Conservation (phyloP, 345 rosid species). For the Populus euphratica region DNA sequence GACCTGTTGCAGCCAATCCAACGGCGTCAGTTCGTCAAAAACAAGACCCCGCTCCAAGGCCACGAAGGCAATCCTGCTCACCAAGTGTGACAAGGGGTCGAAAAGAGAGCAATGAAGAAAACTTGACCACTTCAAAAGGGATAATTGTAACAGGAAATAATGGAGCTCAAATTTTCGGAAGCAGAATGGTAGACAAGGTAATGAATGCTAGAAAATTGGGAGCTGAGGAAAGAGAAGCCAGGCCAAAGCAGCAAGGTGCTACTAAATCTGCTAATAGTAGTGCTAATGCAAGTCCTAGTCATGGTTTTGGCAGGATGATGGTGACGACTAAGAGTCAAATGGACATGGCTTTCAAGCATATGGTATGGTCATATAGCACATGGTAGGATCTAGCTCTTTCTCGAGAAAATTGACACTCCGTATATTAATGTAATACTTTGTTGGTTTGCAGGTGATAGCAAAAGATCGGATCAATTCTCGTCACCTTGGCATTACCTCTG, state of each 20-base stretch:
- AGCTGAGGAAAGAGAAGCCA: constrained; percentile 22
- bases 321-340: constrained; percentile 10
- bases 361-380: constrained; percentile 3
- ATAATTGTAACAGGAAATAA: constrained; percentile 13
- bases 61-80: constrained; percentile 48
- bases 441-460: constrained; percentile 8
- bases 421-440: not conserved
- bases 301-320: constrained; percentile 24
- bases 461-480: constrained; percentile 4
- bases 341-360: constrained; percentile 20
- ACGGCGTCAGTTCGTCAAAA: constrained; percentile 1
- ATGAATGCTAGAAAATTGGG: constrained; percentile 49
- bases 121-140: not conserved
- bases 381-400: not conserved
- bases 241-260: constrained; percentile 14
- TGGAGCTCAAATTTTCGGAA: constrained; percentile 41
- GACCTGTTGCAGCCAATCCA: constrained; percentile 21
- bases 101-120: constrained; percentile 21
- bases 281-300: not conserved
- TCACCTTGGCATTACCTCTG: not conserved
- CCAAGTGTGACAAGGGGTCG: constrained; percentile 40
- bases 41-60: constrained; percentile 7
- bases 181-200: constrained; percentile 60
- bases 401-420: not conserved
- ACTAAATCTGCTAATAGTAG: not conserved